Conservation (phyloP, 2,329 filamentous ascomycete species). For the Colletotrichum abscissum region DNA sequence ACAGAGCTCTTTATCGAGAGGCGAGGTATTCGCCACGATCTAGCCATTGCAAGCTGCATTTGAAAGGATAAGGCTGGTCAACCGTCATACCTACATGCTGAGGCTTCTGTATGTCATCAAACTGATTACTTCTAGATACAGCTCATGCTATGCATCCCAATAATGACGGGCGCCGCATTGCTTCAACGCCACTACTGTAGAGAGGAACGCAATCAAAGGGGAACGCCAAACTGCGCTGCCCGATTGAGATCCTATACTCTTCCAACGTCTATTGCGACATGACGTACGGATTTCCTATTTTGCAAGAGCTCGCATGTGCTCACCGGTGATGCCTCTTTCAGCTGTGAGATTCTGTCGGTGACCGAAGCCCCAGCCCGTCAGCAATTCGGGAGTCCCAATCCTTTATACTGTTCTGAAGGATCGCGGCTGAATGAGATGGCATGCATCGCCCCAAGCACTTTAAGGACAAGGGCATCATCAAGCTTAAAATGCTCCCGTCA, state of each 20-base stretch:
- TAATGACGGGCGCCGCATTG: background rate
- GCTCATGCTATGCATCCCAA: background rate
- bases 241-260: background rate
- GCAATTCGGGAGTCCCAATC: background rate
- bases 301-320: background rate
- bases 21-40: background rate
- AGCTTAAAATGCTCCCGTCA: background rate
- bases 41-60: background rate
- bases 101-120: background rate
- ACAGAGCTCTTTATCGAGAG: background rate
- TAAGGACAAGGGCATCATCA: background rate
- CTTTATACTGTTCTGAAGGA: background rate
- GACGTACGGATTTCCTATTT: background rate
- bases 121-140: background rate
- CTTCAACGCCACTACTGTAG: background rate
- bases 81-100: background rate
- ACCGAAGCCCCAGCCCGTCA: background rate
- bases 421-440: background rate
- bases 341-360: background rate
- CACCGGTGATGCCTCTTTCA: background rate
- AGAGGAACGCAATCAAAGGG: background rate
- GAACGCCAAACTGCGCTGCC: background rate
- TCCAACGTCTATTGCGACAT: background rate
- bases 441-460: background rate
- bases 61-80: background rate